Base-by-base conservation (phyloP, 495 filamentous ascomycete genomes). In the Echria macrotheca region DNA sequence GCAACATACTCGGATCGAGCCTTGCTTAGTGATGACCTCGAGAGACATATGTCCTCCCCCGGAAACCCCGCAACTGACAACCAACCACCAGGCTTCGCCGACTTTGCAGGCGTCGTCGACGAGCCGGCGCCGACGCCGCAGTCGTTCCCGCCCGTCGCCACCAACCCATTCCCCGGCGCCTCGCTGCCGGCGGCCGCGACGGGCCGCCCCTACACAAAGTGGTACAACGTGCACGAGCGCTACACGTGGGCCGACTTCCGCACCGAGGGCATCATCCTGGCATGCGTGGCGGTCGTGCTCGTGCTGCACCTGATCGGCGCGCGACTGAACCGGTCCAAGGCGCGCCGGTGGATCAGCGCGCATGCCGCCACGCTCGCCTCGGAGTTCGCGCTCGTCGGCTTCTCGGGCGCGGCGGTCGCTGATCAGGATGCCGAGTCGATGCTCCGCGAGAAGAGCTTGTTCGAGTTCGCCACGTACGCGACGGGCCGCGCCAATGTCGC, bases 181-280 rank as follows among this genome's bases (percentile, higher is more conserved):
- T 11, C 18, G 18, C 63, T 71, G 44, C 69, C 74, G 54, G 70
- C 73, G 26, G n/a, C n/a, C n/a, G 68, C 77, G 43, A 76, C 74
- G 44, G 57, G 65, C 26, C 66, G 64, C 21, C 81, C 87, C 10
- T 95, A 86, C 66, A 95, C 93, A 35, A 88, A 87, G 72, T 97
- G 93, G 93, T 98, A 97, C 71, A 87, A 89, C 28, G 74, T 98
- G 23, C 93, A 91, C 79, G 91, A 98, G 78, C 87, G 93, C 55
- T 77, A 86, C 55, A 79, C 77, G 9, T 72, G 83, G 40, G 70
- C 68, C 53, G 93, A 98, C 59, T 98, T 98, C 76, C 78, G 83
- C 67, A 76, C 83, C 60, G 93, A 98, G 72, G 83, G 87, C 36
- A 70, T 91, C 66, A 85, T 97, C 58, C 70, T 93, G 41, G 76